These are phyloP conservation scores for Sordariomycetes sp. DNA, from an alignment of 2,329 filamentous ascomycete genomes.

Conservation along the genomic window DNA sequence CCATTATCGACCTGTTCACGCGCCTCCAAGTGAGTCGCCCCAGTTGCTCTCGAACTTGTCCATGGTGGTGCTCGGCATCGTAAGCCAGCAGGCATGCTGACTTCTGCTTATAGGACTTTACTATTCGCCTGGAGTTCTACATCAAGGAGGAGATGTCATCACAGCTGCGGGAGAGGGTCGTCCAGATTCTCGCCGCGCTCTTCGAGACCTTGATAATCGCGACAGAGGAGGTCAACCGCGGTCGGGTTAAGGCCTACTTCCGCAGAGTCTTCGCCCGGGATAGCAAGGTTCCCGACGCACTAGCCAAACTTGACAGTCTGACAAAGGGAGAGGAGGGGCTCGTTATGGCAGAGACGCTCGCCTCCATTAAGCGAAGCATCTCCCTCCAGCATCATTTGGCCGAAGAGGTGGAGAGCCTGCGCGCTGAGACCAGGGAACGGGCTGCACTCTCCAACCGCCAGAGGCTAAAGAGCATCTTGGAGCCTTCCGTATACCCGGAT, in stretches of 20 bases:
- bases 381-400: constrained; percentile 19
- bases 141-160: constrained; percentile 21
- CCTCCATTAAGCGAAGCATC: constrained; percentile 21
- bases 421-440: constrained; percentile 19
- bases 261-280: constrained; percentile 24
- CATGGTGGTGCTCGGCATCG: neutral
- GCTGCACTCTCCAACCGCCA: constrained; percentile 18
- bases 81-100: neutral
- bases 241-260: constrained; percentile 25
- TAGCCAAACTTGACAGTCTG: constrained; percentile 24
- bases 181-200: constrained; percentile 25
- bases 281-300: constrained; percentile 22
- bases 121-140: constrained; percentile 25
- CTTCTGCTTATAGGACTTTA: constrained; percentile 20
- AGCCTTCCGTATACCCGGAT: constrained; percentile 26
- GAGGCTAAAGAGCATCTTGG: constrained; percentile 22
- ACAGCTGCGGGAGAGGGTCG: constrained; percentile 23
- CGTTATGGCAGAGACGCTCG: constrained; percentile 29
- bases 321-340: constrained; percentile 26
- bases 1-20: constrained; percentile 28
- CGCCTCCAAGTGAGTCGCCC: constrained; percentile 18
- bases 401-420: constrained; percentile 18
- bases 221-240: constrained; percentile 24
- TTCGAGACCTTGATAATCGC: constrained; percentile 31
- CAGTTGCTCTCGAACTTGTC: neutral